Conservation (phyloP, 2,329 filamentous ascomycete genomes). For the Grosmannia clavigera region DNA sequence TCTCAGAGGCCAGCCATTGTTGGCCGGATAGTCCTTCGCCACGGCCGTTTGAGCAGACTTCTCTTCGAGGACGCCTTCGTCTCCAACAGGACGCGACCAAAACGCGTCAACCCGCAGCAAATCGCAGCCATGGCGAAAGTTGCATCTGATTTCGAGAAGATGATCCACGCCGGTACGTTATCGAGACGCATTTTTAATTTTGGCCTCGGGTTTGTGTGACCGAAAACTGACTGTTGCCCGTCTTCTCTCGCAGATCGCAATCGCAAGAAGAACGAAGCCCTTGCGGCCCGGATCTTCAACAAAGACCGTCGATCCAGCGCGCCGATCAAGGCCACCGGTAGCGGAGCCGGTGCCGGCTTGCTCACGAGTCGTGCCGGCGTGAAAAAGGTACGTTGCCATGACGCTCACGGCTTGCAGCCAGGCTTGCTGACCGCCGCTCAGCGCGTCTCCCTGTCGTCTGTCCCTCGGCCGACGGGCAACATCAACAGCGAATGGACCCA, state of each 20-base stretch:
- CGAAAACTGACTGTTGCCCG: neutral
- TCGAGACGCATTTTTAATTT: neutral
- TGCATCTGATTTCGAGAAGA: constrained; percentile 40
- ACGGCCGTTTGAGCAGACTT: neutral
- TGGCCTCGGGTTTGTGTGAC: neutral
- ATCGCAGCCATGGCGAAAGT: constrained; percentile 16
- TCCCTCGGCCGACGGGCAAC: constrained; percentile 27
- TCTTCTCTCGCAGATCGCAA: constrained; percentile 38
- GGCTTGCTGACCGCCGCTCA: neutral
- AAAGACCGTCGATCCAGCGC: constrained; percentile 45
- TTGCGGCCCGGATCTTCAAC: constrained; percentile 63
- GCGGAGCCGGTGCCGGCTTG: constrained; percentile 35
- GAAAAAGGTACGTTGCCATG: constrained; percentile 45
- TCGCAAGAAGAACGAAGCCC: constrained; percentile 56
- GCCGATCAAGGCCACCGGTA: constrained; percentile 24
- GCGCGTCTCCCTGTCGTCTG: constrained; percentile 19
- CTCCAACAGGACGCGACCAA: neutral
- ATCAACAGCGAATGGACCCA: constrained; percentile 61
- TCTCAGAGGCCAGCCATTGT: neutral
- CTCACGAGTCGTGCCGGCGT: constrained; percentile 63
- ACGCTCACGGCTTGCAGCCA: neutral
- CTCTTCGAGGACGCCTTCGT: neutral
- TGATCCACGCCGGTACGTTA: constrained; percentile 37
- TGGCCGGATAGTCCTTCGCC: neutral
- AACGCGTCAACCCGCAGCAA: neutral